Conservation (phyloP, 148 eudicot species). For the Silene latifolia region DNA sequence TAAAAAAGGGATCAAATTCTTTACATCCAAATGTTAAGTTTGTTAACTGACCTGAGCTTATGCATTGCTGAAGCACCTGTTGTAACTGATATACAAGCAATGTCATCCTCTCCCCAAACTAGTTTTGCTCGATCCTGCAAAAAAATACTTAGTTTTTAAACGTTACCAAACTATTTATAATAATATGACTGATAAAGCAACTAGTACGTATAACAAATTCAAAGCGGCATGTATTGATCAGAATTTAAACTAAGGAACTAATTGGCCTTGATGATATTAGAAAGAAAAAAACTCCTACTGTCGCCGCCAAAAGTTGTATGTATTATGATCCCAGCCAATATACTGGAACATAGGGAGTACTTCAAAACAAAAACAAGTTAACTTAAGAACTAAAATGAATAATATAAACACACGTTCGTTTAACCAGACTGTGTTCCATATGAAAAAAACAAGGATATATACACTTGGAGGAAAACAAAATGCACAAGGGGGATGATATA, state of each 20-base stretch:
- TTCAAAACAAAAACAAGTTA: no score
- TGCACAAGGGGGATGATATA: not conserved
- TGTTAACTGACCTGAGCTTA: conserved; percentile 62
- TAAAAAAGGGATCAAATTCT: not conserved
- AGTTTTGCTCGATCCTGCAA: conserved; percentile 64
- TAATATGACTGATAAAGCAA: not conserved
- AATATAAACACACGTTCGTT: not conserved
- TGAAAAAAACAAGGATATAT: not conserved
- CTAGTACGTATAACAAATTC: not conserved
- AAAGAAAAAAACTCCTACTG: not conserved
- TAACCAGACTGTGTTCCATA: not conserved
- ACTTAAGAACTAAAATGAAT: not conserved
- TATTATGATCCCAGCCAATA: not conserved
- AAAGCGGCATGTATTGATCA: not conserved
- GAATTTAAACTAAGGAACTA: no score
- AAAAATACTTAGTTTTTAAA: not conserved
- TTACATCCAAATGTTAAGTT: conserved; percentile 9
- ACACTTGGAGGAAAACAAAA: not conserved
- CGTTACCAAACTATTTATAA: not conserved
- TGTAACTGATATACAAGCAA: conserved; percentile 66
- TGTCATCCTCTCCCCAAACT: conserved; percentile 66
- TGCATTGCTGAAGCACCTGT: conserved; percentile 93
- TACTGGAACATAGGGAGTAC: no score
- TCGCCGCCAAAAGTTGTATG: not conserved
- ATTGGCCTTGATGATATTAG: not conserved